Conservation (phyloP, 208 protist genomes). For the Trypanosoma brucei region DNA sequence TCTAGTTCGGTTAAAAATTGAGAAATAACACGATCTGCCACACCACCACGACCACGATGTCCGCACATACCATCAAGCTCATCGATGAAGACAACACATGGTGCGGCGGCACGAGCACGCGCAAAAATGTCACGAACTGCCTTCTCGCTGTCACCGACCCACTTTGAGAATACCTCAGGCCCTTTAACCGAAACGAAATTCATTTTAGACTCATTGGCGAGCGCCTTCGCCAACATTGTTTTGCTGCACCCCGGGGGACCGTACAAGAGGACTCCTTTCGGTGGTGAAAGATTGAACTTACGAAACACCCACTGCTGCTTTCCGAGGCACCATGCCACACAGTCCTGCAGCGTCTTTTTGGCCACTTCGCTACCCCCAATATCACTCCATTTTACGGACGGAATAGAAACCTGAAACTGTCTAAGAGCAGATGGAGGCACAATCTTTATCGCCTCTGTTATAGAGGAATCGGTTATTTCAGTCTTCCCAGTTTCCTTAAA, state of each 20-base stretch:
- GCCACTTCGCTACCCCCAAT: conserved; percentile 93
- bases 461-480: conserved; percentile 18
- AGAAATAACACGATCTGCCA: conserved; percentile 77
- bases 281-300: conserved; percentile 90
- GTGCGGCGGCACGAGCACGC: conserved; percentile 72
- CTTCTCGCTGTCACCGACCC: conserved; percentile 93
- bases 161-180: conserved; percentile 86
- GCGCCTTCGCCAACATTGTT: conserved; percentile 89
- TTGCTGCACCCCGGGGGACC: conserved; percentile 94
- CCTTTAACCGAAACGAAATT: conserved; percentile 92
- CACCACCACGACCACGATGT: conserved; percentile 27
- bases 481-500: conserved; percentile 27
- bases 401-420: conserved; percentile 77
- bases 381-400: conserved; percentile 88
- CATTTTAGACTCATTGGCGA: conserved; percentile 71
- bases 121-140: conserved; percentile 87
- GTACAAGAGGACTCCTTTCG: conserved; percentile 91
- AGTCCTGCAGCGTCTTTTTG: conserved; percentile 89
- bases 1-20: conserved; percentile 94
- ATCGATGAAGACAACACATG: conserved; percentile 95
- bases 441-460: conserved; percentile 23
- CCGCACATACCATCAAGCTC: conserved; percentile 82
- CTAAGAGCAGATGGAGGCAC: conserved; percentile 57
- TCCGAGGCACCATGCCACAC: conserved; percentile 87
- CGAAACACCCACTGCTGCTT: conserved; percentile 89